Evolutionary conservation across 805 yeast genomes (phyloP).

Genomic region (Pichia thaimueangensis): DNA sequence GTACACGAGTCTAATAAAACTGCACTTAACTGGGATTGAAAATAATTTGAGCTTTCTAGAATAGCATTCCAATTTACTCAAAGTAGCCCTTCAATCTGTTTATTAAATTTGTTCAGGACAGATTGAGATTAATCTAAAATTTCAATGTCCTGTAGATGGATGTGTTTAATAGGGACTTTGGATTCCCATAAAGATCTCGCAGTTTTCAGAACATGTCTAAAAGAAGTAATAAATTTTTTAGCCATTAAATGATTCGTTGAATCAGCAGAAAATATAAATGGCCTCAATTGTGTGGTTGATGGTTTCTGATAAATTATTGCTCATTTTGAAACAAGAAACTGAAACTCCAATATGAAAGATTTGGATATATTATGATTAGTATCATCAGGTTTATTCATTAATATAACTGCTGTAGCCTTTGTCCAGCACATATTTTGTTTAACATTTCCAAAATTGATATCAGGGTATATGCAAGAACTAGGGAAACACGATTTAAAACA

Average conservation of each 20-base stretch:
- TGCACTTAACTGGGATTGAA: conserved; percentile 10
- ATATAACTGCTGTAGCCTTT: no score
- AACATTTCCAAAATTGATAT: not conserved
- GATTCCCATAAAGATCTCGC: conserved; percentile 8
- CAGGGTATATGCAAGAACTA: conserved; percentile 8
- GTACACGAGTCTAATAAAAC: conserved; percentile 9
- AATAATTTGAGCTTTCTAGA: conserved; percentile 13
- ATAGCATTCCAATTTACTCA: conserved; percentile 11
- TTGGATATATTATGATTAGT: no score
- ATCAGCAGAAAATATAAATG: not conserved
- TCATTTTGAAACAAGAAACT: no score
- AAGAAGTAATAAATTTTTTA: not conserved
- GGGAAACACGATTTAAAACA: conserved; percentile 9
- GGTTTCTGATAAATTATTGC: no score
- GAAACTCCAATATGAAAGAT: no score
- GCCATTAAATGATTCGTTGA: no score
- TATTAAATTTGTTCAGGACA: not conserved
- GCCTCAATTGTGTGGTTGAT: conserved; percentile 4
- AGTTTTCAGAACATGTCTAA: conserved; percentile 3
- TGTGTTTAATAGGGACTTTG: not conserved
- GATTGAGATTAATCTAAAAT: no score
- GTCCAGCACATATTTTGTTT: no score
- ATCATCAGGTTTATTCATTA: no score
- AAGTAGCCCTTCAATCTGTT: conserved; percentile 3
- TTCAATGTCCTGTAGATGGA: not conserved